Evolutionary conservation across 2,329 filamentous ascomycete species (phyloP), one percentile per base, ranked within the genome.

Genomic region (Dothideomycetidae sp.): DNA sequence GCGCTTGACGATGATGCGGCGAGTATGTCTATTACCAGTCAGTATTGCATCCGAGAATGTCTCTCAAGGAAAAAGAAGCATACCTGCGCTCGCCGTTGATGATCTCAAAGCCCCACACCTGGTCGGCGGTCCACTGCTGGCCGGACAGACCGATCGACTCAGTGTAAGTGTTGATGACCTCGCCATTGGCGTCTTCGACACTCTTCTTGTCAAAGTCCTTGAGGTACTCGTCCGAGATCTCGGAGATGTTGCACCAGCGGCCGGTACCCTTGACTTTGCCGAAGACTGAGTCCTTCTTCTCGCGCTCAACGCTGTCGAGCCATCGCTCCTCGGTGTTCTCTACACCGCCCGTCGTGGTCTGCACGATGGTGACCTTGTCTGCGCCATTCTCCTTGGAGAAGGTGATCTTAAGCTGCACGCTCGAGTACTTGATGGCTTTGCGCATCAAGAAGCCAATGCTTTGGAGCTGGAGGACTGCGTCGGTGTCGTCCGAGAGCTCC

Each of bases 201-300:
- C 40, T 46, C 43, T 71, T 74, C 36, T 68, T 63, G 11, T 73
- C 50, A 69, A 78, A 85, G 18, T 70, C 71, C 33, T 65, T 57
- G 37, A 77, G 63, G 40, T 60, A 72, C 3, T 64, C 70, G 28
- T 66, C 59, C 4, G 54, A 50, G 10, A 58, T 44, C 10, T 60
- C 57, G 29, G 49, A 52, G 33, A 58, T 47, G 41, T 62, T 60
- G 29, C 55, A 57, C 7, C 60, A 46, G 23, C 60, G 63, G 59
- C 30, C 68, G 72, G 42, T 66, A 67, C 40, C 81, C 36, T 64
- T 63, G 44, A 90, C 69, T 39, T 60, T 62, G 41, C 85, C 85
- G 55, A 92, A 93, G 47, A 93, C 71, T 66, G 75, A 77, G 64
- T 93, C 84, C 15, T 62, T 63, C 63, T 86, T 81, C 44, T 72